These are phyloP conservation scores for Hirschfeldia incana DNA, from an alignment of 345 rosid genomes.

Conservation along the genomic window DNA sequence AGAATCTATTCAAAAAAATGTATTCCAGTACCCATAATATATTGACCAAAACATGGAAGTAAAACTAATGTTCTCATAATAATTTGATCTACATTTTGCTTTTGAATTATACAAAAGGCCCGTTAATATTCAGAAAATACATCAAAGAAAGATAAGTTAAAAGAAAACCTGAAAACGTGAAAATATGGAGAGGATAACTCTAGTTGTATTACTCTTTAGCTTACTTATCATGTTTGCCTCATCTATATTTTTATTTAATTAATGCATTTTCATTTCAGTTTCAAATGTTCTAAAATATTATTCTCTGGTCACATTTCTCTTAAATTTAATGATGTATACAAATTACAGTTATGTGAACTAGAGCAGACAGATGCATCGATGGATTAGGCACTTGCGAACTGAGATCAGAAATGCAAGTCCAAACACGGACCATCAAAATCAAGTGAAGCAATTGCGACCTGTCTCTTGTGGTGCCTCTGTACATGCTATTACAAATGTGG, in stretches of 20 bases:
- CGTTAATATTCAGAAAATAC: neutral
- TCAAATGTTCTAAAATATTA: neutral
- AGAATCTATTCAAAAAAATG: too few species aligned
- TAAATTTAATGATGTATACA: neutral
- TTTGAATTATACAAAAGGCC: neutral
- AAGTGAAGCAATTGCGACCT: neutral
- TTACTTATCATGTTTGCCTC: slow-evolving; percentile 9
- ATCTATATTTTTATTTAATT: neutral
- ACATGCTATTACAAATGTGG: neutral
- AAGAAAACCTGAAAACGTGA: neutral
- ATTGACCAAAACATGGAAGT: too few species aligned
- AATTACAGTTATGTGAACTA: slow-evolving; percentile 6
- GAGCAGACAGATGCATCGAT: neutral
- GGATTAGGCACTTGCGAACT: slow-evolving; percentile 12
- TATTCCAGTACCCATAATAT: too few species aligned
- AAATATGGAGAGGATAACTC: neutral
- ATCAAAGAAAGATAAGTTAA: neutral
- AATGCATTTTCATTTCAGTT: neutral
- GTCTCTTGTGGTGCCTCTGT: neutral
- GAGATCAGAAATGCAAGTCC: slow-evolving; percentile 18
- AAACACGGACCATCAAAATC: slow-evolving; percentile 20
- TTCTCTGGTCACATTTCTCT: neutral
- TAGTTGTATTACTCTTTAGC: neutral
- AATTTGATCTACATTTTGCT: neutral
- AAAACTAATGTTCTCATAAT: neutral